Evolutionary conservation across 768 basidiomycete species (phyloP).

Genomic region (Suillus tomentosus): DNA sequence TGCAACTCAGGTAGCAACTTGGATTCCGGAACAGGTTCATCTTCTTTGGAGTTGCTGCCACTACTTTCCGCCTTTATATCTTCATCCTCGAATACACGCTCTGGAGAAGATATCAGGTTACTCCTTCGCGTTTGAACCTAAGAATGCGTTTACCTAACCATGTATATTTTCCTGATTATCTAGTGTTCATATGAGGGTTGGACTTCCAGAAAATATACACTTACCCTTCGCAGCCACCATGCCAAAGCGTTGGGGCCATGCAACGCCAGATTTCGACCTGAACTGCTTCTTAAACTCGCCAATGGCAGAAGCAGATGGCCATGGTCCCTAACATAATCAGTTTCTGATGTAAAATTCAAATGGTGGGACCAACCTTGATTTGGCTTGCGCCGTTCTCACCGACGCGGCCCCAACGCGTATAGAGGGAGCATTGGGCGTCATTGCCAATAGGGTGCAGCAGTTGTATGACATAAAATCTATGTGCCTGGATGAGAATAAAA

Average conservation of each 20-base stretch:
- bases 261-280: constrained; percentile 49
- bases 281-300: constrained; percentile 64
- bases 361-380: constrained; percentile 41
- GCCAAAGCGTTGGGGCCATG: constrained; percentile 52
- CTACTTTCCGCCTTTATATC: constrained; percentile 37
- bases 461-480: constrained; percentile 56
- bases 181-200: not conserved
- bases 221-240: constrained; percentile 55
- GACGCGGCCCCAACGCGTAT: constrained; percentile 64
- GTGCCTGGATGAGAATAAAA: constrained; percentile 27
- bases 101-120: constrained; percentile 26
- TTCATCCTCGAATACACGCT: constrained; percentile 56
- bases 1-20: constrained; percentile 47
- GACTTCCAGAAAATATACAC: not conserved
- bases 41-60: constrained; percentile 25
- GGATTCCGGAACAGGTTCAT: constrained; percentile 47
- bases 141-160: constrained; percentile 50
- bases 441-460: constrained; percentile 52
- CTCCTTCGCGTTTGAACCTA: not conserved
- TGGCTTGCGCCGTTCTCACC: constrained; percentile 56
- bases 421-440: constrained; percentile 38
- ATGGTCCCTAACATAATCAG: constrained; percentile 47
- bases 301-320: constrained; percentile 39
- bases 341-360: not conserved
- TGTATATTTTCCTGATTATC: constrained; percentile 53